Percentiles rank a stretch among this genome's conserved stretches.
phyloP scores from a whole-genome alignment of 108 stramenopile genomes.

The Conticribra weissflogii region DNA sequence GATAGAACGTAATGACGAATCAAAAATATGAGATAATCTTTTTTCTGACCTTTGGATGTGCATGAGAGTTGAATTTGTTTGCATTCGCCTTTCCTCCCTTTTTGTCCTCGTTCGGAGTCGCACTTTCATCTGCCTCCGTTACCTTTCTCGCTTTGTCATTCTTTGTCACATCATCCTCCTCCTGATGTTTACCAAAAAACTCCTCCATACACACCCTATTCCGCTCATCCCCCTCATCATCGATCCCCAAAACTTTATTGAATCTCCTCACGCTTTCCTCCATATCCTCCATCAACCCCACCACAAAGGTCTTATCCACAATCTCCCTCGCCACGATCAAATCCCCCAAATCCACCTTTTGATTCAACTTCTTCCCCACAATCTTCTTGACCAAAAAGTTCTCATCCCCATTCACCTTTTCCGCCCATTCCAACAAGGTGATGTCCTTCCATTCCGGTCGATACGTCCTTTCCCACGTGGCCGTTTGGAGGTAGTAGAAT shows the following conservation, averaged over 20 bases:
- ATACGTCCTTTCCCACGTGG: constrained; percentile 54
- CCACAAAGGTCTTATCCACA: constrained; percentile 39
- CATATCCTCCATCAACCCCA: constrained; percentile 43
- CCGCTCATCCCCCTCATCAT: constrained; percentile 1
- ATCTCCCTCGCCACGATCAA: constrained; percentile 39
- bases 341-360: constrained; percentile 12
- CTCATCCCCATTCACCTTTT: constrained; percentile 19
- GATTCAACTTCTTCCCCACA: constrained; percentile 14
- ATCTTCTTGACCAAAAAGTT: constrained; percentile 37
- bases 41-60: constrained; percentile 21
- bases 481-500: constrained; percentile 57
- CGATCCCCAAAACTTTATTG: constrained; percentile 24
- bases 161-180: background rate
- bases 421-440: constrained; percentile 49
- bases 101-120: background rate
- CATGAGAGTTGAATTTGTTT: constrained; percentile 10
- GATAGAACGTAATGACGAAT: background rate
- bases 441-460: constrained; percentile 40
- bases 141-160: background rate
- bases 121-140: background rate
- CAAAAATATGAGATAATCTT: background rate
- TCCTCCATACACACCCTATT: constrained; percentile 16
- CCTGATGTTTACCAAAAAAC: constrained; percentile 15
- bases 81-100: background rate
- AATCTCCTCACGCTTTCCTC: constrained; percentile 43